Conservation (phyloP, 2,329 filamentous ascomycete genomes). For the Diaporthe sp. region DNA sequence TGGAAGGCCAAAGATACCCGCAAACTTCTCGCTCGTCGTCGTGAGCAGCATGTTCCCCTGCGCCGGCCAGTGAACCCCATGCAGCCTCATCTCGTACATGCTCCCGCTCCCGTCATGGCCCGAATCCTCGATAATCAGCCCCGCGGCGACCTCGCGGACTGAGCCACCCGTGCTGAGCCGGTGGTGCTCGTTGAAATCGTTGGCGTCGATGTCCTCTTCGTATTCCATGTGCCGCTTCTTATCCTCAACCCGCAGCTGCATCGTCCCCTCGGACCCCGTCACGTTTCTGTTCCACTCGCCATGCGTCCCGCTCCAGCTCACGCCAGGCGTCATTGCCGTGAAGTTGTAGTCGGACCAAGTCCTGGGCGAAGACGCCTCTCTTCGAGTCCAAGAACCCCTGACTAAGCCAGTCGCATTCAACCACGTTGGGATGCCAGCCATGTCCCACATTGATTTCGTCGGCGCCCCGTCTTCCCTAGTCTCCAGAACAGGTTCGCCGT, state of each 20-base stretch:
- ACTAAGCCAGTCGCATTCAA: conserved; percentile 84
- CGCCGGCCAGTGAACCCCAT: conserved; percentile 89
- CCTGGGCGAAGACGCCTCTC: conserved; percentile 61
- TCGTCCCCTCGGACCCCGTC: conserved; percentile 78
- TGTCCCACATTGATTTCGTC: conserved; percentile 47
- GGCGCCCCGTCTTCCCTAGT: neutral
- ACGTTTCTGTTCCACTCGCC: conserved; percentile 83
- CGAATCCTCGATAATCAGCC: conserved; percentile 80
- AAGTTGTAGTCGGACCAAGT: conserved; percentile 71
- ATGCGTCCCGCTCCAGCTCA: conserved; percentile 73
- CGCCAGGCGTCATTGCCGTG: conserved; percentile 73
- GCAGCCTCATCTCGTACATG: conserved; percentile 83
- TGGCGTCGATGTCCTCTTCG: conserved; percentile 50
- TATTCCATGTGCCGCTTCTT: conserved; percentile 61
- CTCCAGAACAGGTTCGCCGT: conserved; percentile 57
- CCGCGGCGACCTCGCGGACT: conserved; percentile 78
- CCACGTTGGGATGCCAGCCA: conserved; percentile 68
- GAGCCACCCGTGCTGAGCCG: conserved; percentile 62
- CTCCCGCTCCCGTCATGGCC: conserved; percentile 68
- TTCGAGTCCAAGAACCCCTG: conserved; percentile 81
- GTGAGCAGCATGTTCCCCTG: conserved; percentile 85
- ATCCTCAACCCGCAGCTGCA: conserved; percentile 78
- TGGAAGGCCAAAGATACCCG: conserved; percentile 90
- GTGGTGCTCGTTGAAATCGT: conserved; percentile 48
- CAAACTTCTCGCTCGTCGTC: conserved; percentile 93